phyloP scores from a whole-genome alignment of 2,329 filamentous ascomycete species.

The Alternaria sp. region DNA sequence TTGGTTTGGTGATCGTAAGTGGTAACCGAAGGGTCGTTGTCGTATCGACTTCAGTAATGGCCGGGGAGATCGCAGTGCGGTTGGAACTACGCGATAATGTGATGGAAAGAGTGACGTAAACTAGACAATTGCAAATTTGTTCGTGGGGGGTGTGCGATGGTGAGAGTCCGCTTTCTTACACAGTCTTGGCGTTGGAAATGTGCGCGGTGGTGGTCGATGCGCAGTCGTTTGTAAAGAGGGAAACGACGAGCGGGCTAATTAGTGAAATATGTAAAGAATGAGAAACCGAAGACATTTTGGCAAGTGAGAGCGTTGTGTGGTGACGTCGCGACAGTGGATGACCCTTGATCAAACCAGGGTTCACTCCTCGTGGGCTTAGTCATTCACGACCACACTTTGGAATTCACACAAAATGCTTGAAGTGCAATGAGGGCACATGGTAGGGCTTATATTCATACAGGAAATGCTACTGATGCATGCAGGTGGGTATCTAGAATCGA shows the following conservation, averaged over 20 bases:
- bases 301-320: neutral
- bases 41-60: neutral
- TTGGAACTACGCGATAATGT: neutral
- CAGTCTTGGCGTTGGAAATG: neutral
- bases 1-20: neutral
- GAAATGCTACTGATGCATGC: neutral
- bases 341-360: slow-evolving; percentile 3
- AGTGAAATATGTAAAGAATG: neutral
- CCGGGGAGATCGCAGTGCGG: neutral
- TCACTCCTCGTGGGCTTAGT: neutral
- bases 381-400: neutral
- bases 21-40: neutral
- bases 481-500: neutral
- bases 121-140: neutral
- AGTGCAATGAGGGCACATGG: neutral
- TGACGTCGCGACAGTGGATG: neutral
- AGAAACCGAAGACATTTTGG: neutral
- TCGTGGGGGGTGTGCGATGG: neutral
- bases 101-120: neutral
- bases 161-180: neutral
- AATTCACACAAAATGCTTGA: neutral
- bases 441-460: neutral
- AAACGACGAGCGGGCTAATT: neutral
- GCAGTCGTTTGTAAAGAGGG: neutral
- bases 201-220: neutral